Percentiles rank a stretch among this genome's conserved stretches.
Conservation (phyloP, 1,139 yeast genomes). For the Diutina mesorugosa region DNA sequence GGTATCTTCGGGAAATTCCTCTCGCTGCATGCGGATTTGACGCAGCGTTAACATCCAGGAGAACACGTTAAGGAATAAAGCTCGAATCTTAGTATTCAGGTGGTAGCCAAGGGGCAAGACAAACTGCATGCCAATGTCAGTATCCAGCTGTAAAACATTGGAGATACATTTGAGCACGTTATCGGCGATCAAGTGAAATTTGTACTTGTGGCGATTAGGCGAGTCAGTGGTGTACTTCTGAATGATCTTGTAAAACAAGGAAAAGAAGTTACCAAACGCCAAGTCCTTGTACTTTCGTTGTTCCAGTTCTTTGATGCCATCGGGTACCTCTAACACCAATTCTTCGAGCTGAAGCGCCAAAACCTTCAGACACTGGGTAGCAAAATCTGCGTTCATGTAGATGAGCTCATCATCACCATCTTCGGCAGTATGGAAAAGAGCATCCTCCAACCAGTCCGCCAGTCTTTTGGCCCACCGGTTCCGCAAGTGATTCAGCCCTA, state of each 20-base stretch:
- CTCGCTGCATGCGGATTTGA: constrained; percentile 12
- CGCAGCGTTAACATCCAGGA: constrained; percentile 45
- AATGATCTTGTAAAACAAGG: constrained; percentile 55
- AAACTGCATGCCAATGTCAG: constrained; percentile 65
- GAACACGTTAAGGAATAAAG: constrained; percentile 68
- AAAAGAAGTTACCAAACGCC: constrained; percentile 61
- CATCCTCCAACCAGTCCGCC: constrained; percentile 58
- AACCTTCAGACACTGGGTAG: constrained; percentile 52
- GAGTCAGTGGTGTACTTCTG: constrained; percentile 35
- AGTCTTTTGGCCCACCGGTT: constrained; percentile 47
- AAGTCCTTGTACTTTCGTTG: constrained; percentile 45
- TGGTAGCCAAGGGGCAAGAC: constrained; percentile 75
- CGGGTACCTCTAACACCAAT: constrained; percentile 49
- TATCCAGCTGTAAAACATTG: constrained; percentile 57
- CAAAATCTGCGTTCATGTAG: constrained; percentile 49
- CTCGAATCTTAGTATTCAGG: constrained; percentile 47
- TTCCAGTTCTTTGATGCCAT: constrained; percentile 45
- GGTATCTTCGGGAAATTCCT: constrained; percentile 16
- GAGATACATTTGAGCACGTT: constrained; percentile 60
- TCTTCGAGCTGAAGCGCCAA: constrained; percentile 41
- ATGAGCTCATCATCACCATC: constrained; percentile 29
- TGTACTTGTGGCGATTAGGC: constrained; percentile 27
- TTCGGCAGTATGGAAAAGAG: constrained; percentile 21
- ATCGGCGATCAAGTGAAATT: constrained; percentile 43
- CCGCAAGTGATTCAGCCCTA: constrained; percentile 47